These are phyloP conservation scores for Pouteria glomerata DNA, from an alignment of 148 eudicot genomes.

Conservation along the genomic window DNA sequence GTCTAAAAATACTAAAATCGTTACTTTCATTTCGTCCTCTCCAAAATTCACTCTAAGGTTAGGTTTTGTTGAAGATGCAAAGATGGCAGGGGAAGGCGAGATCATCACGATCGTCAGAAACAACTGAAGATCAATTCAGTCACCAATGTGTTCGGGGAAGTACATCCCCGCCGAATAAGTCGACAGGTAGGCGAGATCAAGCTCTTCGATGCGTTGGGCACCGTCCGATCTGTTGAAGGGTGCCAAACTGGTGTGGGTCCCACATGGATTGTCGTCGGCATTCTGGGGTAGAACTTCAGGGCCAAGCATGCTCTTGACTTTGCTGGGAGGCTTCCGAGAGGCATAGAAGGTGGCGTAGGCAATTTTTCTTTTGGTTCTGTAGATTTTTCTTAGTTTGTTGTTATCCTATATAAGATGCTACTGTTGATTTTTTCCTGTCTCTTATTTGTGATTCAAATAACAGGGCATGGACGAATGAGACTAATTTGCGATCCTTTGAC, in stretches of 20 bases:
- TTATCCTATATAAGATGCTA: too few species aligned
- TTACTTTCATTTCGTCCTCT: too few species aligned
- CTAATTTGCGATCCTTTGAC: too few species aligned
- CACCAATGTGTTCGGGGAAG: conserved; percentile 83
- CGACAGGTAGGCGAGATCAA: conserved; percentile 75
- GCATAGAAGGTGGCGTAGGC: conserved; percentile 91
- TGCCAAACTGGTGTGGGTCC: conserved; percentile 47
- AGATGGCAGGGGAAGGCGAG: too few species aligned
- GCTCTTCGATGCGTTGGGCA: conserved; percentile 90
- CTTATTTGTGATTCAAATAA: too few species aligned
- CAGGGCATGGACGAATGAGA: too few species aligned
- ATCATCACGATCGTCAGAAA: conserved; percentile 75
- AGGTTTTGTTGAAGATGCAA: too few species aligned
- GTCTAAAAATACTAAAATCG: too few species aligned
- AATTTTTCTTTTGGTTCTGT: too few species aligned
- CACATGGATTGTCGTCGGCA: conserved; percentile 23
- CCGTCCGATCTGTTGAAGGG: conserved; percentile 77
- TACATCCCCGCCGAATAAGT: conserved; percentile 83
- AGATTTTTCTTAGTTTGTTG: too few species aligned
- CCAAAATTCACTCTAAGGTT: too few species aligned
- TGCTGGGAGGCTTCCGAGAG: conserved; percentile 96
- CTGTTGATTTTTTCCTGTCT: too few species aligned
- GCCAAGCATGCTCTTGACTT: conserved; percentile 69
- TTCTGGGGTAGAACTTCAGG: conserved; percentile 32
- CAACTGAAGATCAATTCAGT: conserved; percentile 56